phyloP scores from a whole-genome alignment of 2,329 filamentous ascomycete species.

The Trichophyton simii region DNA sequence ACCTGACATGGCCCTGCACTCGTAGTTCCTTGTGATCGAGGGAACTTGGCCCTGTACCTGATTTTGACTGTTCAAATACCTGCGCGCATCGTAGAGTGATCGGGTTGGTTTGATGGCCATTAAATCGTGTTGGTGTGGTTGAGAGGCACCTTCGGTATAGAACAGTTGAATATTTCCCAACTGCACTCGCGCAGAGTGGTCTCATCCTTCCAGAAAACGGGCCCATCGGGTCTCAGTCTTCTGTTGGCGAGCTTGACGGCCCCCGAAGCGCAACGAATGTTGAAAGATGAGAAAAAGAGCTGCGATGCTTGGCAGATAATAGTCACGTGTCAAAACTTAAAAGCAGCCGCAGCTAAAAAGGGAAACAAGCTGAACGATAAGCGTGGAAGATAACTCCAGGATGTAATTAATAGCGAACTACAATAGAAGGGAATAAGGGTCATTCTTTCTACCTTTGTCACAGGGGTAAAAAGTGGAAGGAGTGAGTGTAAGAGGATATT shows the following conservation, averaged over 20 bases:
- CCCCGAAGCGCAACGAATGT: neutral
- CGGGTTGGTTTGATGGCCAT: conserved; percentile 15
- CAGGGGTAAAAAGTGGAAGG: neutral
- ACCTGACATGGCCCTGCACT: conserved; percentile 69
- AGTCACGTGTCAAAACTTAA: too few species aligned
- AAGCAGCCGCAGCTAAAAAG: neutral
- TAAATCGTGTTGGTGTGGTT: conserved; percentile 26
- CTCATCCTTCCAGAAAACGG: neutral
- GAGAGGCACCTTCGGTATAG: conserved; percentile 30
- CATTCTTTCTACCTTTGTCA: too few species aligned
- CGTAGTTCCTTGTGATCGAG: conserved; percentile 36
- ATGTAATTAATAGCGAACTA: too few species aligned
- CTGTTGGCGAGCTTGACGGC: neutral
- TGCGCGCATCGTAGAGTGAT: conserved; percentile 27
- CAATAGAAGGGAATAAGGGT: too few species aligned
- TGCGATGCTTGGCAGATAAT: too few species aligned
- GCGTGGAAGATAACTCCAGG: neutral
- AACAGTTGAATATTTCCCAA: conserved; percentile 18
- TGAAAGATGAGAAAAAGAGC: too few species aligned
- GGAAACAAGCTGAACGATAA: too few species aligned
- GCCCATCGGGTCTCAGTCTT: neutral
- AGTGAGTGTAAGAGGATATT: neutral
- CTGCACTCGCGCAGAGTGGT: neutral
- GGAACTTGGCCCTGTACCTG: conserved; percentile 15
- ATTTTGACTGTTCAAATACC: conserved; percentile 23